Conservation (phyloP, 2,329 filamentous ascomycete species). For the Pseudogymnoascus sp. region DNA sequence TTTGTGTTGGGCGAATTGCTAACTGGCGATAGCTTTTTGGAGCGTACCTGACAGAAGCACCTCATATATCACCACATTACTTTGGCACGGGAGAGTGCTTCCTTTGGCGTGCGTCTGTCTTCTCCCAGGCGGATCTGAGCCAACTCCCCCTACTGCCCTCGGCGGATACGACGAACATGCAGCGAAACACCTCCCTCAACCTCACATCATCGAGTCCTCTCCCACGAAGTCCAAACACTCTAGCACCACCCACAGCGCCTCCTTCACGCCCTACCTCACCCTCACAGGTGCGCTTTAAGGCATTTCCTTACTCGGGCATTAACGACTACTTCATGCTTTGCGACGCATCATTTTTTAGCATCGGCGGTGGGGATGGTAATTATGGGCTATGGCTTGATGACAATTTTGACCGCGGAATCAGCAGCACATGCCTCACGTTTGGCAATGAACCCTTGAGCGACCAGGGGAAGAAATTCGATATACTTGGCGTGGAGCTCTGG, state of each 20-base stretch:
- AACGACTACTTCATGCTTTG: slow-evolving; percentile 98
- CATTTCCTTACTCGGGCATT: slow-evolving; percentile 89
- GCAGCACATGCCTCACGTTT: slow-evolving; percentile 79
- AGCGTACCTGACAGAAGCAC: slow-evolving; percentile 85
- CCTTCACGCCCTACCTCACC: slow-evolving; percentile 43
- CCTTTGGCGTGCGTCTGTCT: slow-evolving; percentile 68
- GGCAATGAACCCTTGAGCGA: slow-evolving; percentile 92
- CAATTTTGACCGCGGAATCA: slow-evolving; percentile 74
- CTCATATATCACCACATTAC: slow-evolving; percentile 74
- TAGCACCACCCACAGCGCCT: slow-evolving; percentile 21
- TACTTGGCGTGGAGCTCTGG: slow-evolving; percentile 90
- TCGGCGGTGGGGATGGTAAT: slow-evolving; percentile 81
- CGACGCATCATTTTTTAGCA: slow-evolving; percentile 73
- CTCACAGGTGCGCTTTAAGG: slow-evolving; percentile 86
- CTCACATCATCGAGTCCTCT: slow-evolving; percentile 19
- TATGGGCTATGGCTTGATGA: slow-evolving; percentile 94
- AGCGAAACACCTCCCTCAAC: slow-evolving; percentile 44
- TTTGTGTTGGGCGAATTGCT: neutral
- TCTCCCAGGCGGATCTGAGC: slow-evolving; percentile 47
- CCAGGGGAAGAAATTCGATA: slow-evolving; percentile 83
- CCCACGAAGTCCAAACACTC: slow-evolving; percentile 29
- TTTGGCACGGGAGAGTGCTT: slow-evolving; percentile 97
- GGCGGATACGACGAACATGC: slow-evolving; percentile 54
- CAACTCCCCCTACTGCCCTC: slow-evolving; percentile 63
- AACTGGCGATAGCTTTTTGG: slow-evolving; percentile 61